Percentiles rank a stretch among this genome's conserved stretches.
Evolutionary conservation across 495 filamentous ascomycete genomes (phyloP).

Genomic region (Penicillium silybi): DNA sequence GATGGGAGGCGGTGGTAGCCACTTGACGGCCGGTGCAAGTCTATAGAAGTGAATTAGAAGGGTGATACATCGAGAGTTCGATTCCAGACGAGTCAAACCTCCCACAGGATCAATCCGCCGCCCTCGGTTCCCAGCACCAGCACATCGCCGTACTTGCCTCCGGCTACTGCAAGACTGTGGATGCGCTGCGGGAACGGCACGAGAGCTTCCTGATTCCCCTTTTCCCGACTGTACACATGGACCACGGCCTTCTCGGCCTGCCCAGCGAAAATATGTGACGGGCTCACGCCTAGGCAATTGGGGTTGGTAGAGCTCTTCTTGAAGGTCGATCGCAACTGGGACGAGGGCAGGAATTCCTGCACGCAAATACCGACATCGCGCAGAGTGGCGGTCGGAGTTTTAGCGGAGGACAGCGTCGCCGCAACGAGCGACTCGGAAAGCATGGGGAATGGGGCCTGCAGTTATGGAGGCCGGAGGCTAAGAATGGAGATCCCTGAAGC

Average conservation of each 20-base stretch:
- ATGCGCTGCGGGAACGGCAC: slow-evolving; percentile 85
- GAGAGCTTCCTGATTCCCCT: slow-evolving; percentile 79
- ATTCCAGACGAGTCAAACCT: slow-evolving; percentile 53
- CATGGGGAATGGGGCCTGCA: slow-evolving; percentile 50
- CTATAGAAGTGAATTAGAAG: slow-evolving; percentile 35
- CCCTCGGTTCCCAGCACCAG: slow-evolving; percentile 81
- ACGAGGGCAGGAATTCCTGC: slow-evolving; percentile 73
- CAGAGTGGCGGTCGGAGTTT: slow-evolving; percentile 59
- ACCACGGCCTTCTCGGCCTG: slow-evolving; percentile 88
- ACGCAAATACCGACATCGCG: slow-evolving; percentile 82
- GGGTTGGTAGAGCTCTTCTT: slow-evolving; percentile 84
- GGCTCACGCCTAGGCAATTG: slow-evolving; percentile 76
- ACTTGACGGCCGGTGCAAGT: slow-evolving; percentile 82
- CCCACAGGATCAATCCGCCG: slow-evolving; percentile 86
- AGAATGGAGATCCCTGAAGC: neutral
- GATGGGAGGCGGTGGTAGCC: slow-evolving; percentile 80
- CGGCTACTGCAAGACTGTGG: slow-evolving; percentile 63
- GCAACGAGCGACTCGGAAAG: slow-evolving; percentile 79
- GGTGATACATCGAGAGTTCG: slow-evolving; percentile 6
- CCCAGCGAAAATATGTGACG: slow-evolving; percentile 83
- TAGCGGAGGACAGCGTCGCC: slow-evolving; percentile 61
- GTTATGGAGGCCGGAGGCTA: slow-evolving; percentile 11
- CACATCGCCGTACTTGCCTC: slow-evolving; percentile 58
- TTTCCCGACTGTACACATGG: slow-evolving; percentile 81
- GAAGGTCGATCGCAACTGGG: slow-evolving; percentile 68